Evolutionary conservation across 495 filamentous ascomycete genomes (phyloP), one percentile per base, ranked within the genome.

Genomic region (Halenospora varia): DNA sequence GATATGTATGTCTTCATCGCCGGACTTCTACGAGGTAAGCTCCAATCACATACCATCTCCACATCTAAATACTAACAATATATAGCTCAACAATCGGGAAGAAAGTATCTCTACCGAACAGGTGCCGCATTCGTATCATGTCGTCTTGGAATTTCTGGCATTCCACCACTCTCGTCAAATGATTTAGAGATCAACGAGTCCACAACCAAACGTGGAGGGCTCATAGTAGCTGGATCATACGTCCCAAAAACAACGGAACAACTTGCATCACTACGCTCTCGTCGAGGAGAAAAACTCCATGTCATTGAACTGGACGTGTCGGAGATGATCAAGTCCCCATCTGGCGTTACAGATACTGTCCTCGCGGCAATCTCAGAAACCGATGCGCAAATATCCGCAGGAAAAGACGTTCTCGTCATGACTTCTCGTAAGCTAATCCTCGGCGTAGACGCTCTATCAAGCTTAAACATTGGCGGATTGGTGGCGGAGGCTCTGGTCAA

Each of bases 51-150:
- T n/a, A n/a, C n/a, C n/a, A n/a, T n/a, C n/a, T n/a, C n/a, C n/a
- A n/a, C n/a, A n/a, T n/a, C n/a, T n/a, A n/a, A n/a, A n/a, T n/a
- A n/a, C n/a, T n/a, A n/a, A n/a, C n/a, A n/a, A 42, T 49, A 55
- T 72, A 77, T 75, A 56, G 71, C 75, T 61, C 62, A 67, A 2
- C 59, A 71, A 41, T n/a, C n/a, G n/a, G 75, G 75, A 2, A 77
- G 74, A 53, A 74, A 72, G 50, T 80, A 73, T 63, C 71, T 81
- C 53, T 81, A 76, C 66, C 76, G 79, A 48, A 77, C 78, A 2
- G 77, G 74, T 40, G 79, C 78, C 40, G 74, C 79, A 18, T 81
- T 81, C 54, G 79, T 82, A 29, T 82, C 79, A n/a, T 74, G 76
- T 0, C 67, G 75, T 13, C 75, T 82, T 11, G 78, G 74, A 1